Evolutionary conservation across 192 early-diverging fungal species (phyloP), one percentile per base, ranked within the genome.

Genomic region (Diversispora eburnea): DNA sequence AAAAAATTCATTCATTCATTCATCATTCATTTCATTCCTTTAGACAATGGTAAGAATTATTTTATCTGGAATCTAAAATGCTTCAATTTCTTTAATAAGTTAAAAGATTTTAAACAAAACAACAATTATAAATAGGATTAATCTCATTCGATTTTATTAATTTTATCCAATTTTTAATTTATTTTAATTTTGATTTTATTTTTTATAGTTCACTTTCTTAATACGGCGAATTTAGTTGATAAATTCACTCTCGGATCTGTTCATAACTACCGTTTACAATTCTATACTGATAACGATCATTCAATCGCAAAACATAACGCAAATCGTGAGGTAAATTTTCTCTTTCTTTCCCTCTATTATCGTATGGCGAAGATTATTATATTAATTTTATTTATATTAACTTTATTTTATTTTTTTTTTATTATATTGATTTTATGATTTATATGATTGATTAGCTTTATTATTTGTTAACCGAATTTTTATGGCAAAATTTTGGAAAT

Each of bases 261-360:
- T 42, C 87, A 87, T 39, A 84, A 87, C 19, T 98, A 94, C 78
- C 91, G 88, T 55, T 88, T 93, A n/a, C 94, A 94, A 61, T 86
- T 89, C 64, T 98, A 89, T 78, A 91, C 95, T 0, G 95, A 98
- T 78, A 92, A 88, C 20, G 93, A 98, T 79, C 96, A 98, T 77
- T 78, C 84, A 46, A 98, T 97, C 75, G 81, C 84, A 64, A 85
- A 87, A 41, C 86, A 91, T 65, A 90, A 89, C 47, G 94, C 94
- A n/a, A 86, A 88, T 70, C 75, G 70, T 8, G 89, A 92, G 65
- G 71, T 73, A 61, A 19, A 42, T 15, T 19, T 58, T 15, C 13
- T 12, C 8, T 5, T 58, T 58, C 3, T 3, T 20, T 43, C 22
- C 43, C 43, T 41, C 8, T 5, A 59, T 43, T 13, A 70, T 57